Evolutionary conservation across 2,329 filamentous ascomycete genomes (phyloP), one percentile per base, ranked within the genome.

Genomic region (Dichotomopilus funicola): DNA sequence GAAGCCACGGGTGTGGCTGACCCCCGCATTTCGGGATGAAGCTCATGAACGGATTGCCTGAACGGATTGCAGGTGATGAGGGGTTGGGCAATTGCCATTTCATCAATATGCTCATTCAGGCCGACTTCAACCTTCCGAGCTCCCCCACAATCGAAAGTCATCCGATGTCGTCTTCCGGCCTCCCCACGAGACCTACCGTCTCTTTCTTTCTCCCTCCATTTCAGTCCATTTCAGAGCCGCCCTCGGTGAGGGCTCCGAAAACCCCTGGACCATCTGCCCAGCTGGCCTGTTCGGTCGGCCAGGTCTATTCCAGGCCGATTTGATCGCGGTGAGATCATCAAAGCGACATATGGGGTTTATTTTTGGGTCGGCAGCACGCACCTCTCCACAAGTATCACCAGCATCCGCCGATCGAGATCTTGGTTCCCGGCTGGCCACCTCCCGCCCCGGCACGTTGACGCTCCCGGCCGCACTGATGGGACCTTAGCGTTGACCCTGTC

Each of bases 1-100:
- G 37, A 53, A 58, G 59, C 59, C 59, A 60, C 59, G 27, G 27
- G 10, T 60, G 59, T 60, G 59, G 59, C 56, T 60, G 46, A n/a
- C 36, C 35, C 43, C 41, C 50, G 19, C 36, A 36, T 6, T 34
- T 27, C 19, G 19, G 19, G 19, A 27, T 27, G 19, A 27, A 27
- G 19, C 19, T 27, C 19, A 27, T 27, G 19, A 27, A 27, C 19
- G 19, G 19, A 27, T 27, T 27, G 19, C 19, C 2, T 3, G 19
- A 27, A 27, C 19, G 19, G 19, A 27, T 27, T 27, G 19, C 19
- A 27, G 19, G 19, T 27, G 19, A 27, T 27, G 19, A 47, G 37
- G 33, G 34, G 11, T 37, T 36, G 10, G 37, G 19, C 48, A 46
- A 44, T 42, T 27, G 38, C 36, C 37, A 42, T 47, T 45, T 35